Evolutionary conservation across 148 eudicot genomes (phyloP).

Genomic region (Rhododendron henanense): DNA sequence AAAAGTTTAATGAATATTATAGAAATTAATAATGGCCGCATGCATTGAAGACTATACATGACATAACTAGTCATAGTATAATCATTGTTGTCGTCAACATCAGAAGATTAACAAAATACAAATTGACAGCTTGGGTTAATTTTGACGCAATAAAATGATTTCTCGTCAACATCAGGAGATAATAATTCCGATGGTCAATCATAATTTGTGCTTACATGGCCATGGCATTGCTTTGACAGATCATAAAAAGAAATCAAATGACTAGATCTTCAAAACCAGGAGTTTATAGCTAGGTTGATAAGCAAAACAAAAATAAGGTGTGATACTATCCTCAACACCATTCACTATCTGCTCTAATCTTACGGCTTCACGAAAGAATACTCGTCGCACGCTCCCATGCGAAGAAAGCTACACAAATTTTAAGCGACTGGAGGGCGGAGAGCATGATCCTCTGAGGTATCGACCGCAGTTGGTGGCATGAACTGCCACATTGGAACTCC

Average conservation of each 20-base stretch:
- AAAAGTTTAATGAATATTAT: too few relatives aligned
- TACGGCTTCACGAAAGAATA: background rate
- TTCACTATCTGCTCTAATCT: background rate
- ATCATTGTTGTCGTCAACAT: too few relatives aligned
- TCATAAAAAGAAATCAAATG: background rate
- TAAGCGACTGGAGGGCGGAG: slow-evolving; percentile 56
- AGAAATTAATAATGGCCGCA: too few relatives aligned
- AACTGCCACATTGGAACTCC: slow-evolving; percentile 60
- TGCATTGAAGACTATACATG: too few relatives aligned
- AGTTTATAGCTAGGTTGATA: background rate
- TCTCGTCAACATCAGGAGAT: background rate
- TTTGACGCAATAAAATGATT: too few relatives aligned
- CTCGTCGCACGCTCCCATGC: background rate
- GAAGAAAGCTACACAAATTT: background rate
- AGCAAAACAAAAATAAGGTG: background rate
- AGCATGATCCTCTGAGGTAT: slow-evolving; percentile 53
- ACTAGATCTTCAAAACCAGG: background rate
- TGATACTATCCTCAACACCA: background rate
- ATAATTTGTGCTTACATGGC: background rate
- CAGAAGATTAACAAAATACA: too few relatives aligned
- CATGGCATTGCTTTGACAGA: background rate
- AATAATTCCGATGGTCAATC: background rate
- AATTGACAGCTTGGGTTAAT: too few relatives aligned
- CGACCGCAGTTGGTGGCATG: slow-evolving; percentile 46
- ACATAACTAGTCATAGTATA: too few relatives aligned